Conservation (phyloP, 1,284 basidiomycete genomes). For the Rhodotorula sp. region DNA sequence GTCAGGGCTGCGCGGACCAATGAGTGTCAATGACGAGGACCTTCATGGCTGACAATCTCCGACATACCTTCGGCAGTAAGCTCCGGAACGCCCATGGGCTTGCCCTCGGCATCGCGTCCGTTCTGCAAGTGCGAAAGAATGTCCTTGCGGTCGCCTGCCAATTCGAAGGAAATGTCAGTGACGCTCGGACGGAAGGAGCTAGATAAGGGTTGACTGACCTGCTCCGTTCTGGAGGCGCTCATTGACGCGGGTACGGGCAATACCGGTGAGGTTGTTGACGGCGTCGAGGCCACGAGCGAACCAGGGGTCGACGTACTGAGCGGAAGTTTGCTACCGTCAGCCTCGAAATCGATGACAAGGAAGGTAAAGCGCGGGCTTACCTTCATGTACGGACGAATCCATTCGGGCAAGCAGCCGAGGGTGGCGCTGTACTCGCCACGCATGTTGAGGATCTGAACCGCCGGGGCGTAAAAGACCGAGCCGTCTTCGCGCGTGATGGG, state of each 20-base stretch:
- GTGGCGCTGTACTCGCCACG: conserved; percentile 84
- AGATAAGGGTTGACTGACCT: background rate
- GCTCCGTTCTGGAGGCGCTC: conserved; percentile 64
- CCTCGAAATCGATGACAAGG: no score
- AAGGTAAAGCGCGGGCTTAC: conserved; percentile 1
- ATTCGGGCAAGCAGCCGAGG: conserved; percentile 72
- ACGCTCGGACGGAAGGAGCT: background rate
- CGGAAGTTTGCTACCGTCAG: no score
- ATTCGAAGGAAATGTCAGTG: background rate
- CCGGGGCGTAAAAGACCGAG: conserved; percentile 63
- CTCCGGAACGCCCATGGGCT: conserved; percentile 72
- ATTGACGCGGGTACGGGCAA: conserved; percentile 59
- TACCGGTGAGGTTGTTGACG: conserved; percentile 69
- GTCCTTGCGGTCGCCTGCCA: conserved; percentile 60
- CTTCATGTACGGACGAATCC: conserved; percentile 63
- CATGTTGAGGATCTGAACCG: conserved; percentile 80
- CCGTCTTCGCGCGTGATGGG: conserved; percentile 43
- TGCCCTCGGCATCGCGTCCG: conserved; percentile 72
- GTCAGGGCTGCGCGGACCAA: conserved; percentile 56
- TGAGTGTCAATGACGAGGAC: no score
- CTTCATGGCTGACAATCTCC: no score
- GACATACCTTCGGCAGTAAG: conserved; percentile 75
- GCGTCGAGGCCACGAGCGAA: conserved; percentile 67
- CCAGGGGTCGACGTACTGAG: conserved; percentile 54
- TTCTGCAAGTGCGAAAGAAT: conserved; percentile 74